Evolutionary conservation across 2,329 filamentous ascomycete species (phyloP).

Genomic region (Zymoseptoria passerinii): DNA sequence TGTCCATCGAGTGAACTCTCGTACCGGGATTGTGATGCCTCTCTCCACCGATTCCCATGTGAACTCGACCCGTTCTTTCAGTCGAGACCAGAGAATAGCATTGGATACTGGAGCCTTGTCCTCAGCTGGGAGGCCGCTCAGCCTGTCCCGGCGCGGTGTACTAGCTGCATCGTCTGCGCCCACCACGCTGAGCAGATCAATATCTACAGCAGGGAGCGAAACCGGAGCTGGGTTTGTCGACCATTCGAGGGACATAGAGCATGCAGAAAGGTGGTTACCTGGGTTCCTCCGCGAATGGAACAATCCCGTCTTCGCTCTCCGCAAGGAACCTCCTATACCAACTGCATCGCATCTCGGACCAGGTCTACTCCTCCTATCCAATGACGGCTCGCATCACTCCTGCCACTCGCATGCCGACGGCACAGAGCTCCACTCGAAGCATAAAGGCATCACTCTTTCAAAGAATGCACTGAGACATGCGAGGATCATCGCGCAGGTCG

Average conservation of each 20-base stretch:
- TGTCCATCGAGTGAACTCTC: conserved; percentile 44
- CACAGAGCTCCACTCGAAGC: neutral
- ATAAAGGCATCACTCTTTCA: conserved; percentile 43
- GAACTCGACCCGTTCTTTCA: neutral
- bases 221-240: too few species aligned
- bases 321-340: conserved; percentile 23
- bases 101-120: conserved; percentile 11
- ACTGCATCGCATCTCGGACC: conserved; percentile 17
- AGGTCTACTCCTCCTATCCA: conserved; percentile 10
- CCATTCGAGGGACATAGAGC: neutral
- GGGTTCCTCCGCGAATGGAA: conserved; percentile 58
- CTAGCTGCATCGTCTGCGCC: neutral
- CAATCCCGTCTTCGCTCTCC: conserved; percentile 63
- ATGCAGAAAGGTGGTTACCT: conserved; percentile 46
- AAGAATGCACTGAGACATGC: conserved; percentile 53
- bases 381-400: neutral
- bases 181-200: too few species aligned
- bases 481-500: conserved; percentile 70
- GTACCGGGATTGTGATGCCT: conserved; percentile 43
- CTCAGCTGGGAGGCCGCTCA: conserved; percentile 26
- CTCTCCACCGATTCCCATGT: neutral
- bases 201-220: too few species aligned
- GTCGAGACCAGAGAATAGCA: neutral
- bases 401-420: conserved; percentile 7
- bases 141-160: conserved; percentile 23